These are phyloP conservation scores for Lactarius quietus DNA, from an alignment of 768 basidiomycete species.

Conservation along the genomic window DNA sequence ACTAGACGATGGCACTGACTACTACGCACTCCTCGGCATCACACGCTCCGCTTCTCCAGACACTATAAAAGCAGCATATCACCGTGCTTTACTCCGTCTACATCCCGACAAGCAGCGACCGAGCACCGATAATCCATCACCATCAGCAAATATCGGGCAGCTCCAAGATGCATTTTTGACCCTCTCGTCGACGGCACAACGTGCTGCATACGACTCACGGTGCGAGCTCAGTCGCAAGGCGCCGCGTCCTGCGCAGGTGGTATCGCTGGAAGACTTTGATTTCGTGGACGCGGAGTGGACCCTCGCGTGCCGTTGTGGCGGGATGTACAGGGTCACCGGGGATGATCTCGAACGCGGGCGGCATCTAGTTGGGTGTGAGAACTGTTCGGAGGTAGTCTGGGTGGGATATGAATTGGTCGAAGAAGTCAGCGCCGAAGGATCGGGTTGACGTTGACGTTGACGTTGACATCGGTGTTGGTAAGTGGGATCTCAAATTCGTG, in stretches of 20 bases:
- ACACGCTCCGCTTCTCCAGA: constrained; percentile 44
- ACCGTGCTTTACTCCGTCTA: constrained; percentile 53
- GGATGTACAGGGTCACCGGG: constrained; percentile 54
- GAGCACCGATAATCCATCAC: neutral
- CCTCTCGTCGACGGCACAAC: constrained; percentile 48
- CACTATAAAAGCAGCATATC: constrained; percentile 71
- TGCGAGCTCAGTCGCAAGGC: constrained; percentile 27
- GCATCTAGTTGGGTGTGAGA: constrained; percentile 68
- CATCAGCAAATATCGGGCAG: constrained; percentile 41
- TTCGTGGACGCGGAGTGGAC: constrained; percentile 42
- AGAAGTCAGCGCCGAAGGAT: constrained; percentile 16
- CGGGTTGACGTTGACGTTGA: neutral
- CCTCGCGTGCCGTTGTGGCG: constrained; percentile 73
- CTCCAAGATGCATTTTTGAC: constrained; percentile 67
- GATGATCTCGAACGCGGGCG: constrained; percentile 62
- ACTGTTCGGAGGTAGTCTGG: constrained; percentile 82
- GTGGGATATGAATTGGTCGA: constrained; percentile 69
- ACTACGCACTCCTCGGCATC: constrained; percentile 58
- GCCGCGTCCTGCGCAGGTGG: constrained; percentile 69
- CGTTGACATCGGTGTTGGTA: neutral
- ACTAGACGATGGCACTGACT: constrained; percentile 39
- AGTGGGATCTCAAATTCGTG: neutral
- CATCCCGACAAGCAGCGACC: constrained; percentile 58
- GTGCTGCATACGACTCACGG: constrained; percentile 49
- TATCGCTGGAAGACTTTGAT: constrained; percentile 73